Conservation (phyloP, 768 basidiomycete species). For the Pulveroboletus frians region DNA sequence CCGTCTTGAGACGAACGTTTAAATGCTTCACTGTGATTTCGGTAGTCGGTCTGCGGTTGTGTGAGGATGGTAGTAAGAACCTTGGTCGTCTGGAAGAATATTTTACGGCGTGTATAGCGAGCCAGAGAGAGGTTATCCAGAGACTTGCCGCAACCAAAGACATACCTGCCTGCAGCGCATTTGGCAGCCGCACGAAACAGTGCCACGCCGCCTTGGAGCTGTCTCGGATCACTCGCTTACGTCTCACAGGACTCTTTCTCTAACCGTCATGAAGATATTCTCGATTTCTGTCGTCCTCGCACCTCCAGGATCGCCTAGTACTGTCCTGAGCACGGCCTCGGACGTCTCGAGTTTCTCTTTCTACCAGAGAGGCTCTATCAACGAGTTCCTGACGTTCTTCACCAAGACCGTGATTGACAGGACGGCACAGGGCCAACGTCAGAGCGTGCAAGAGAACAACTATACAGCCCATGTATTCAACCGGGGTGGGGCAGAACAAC, state of each 20-base stretch:
- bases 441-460: constrained; percentile 90
- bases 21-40: constrained; percentile 24
- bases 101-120: constrained; percentile 24
- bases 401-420: constrained; percentile 88
- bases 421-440: constrained; percentile 81
- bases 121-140: constrained; percentile 23
- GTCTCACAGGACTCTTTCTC: constrained; percentile 7
- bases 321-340: constrained; percentile 58
- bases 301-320: constrained; percentile 58
- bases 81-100: constrained; percentile 15
- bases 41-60: constrained; percentile 13
- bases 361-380: constrained; percentile 83
- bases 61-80: constrained; percentile 19
- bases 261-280: constrained; percentile 73
- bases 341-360: constrained; percentile 92
- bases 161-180: constrained; percentile 13
- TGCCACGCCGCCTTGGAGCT: neutral
- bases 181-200: neutral
- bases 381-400: constrained; percentile 93
- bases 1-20: constrained; percentile 41
- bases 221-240: neutral
- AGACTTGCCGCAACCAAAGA: constrained; percentile 15
- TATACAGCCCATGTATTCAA: constrained; percentile 95
- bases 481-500: constrained; percentile 76
- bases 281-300: constrained; percentile 71